Evolutionary conservation across 2,329 filamentous ascomycete genomes (phyloP).

Genomic region (Ramichloridium luteum): DNA sequence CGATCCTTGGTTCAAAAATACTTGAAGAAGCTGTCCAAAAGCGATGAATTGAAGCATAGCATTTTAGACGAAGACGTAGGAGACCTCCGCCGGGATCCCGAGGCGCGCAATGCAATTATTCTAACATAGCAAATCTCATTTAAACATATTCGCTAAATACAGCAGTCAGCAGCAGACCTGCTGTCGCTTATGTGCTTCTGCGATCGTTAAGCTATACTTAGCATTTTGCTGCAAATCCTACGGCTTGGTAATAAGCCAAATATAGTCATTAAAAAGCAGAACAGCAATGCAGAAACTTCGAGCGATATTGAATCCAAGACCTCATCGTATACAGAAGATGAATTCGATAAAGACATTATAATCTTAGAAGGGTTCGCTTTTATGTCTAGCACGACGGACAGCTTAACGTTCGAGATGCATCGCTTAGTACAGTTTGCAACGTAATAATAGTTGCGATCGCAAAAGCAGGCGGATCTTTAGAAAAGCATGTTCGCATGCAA

Average conservation of each 20-base stretch:
- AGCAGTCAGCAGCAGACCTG: constrained; percentile 27
- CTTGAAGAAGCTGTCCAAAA: constrained; percentile 25
- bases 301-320: constrained; percentile 4
- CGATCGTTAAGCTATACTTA: constrained; percentile 31
- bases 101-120: constrained; percentile 11
- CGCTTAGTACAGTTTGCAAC: constrained; percentile 3
- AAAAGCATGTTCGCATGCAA: neutral
- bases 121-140: constrained; percentile 15
- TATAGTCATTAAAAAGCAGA: neutral
- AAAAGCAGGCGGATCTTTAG: no score
- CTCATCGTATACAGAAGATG: constrained; percentile 7
- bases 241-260: neutral
- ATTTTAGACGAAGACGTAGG: constrained; percentile 1
- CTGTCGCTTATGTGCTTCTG: constrained; percentile 38
- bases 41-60: constrained; percentile 14
- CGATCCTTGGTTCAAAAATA: constrained; percentile 27
- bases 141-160: constrained; percentile 8
- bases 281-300: constrained; percentile 1
- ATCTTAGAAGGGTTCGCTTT: constrained; percentile 28
- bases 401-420: constrained; percentile 30
- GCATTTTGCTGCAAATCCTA: constrained; percentile 20
- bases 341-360: constrained; percentile 24
- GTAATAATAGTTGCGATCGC: neutral
- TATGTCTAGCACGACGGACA: constrained; percentile 14
- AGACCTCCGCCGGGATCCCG: constrained; percentile 8